Percentiles rank a stretch among this genome's conserved stretches.
Conservation (phyloP, 495 filamentous ascomycete genomes). For the Pyrenula massariospora region DNA sequence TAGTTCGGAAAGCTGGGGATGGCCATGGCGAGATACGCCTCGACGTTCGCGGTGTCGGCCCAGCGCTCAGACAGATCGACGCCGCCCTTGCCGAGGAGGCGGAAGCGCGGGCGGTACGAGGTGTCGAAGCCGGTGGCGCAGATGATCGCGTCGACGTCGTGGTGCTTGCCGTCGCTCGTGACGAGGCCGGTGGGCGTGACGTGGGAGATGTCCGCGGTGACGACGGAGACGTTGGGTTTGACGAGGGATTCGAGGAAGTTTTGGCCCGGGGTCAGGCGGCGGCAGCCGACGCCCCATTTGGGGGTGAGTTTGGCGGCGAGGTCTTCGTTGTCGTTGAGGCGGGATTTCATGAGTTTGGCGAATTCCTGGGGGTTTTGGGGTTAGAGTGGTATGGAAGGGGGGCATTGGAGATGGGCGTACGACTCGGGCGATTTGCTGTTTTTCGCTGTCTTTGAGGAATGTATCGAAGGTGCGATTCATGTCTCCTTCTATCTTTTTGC, state of each 20-base stretch:
- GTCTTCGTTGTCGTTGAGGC: conserved; percentile 22
- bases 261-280: conserved; percentile 24
- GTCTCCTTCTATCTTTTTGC: conserved; percentile 27
- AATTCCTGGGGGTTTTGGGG: conserved; percentile 18
- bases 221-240: conserved; percentile 6
- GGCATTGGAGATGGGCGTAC: too few species aligned
- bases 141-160: conserved; percentile 27
- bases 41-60: conserved; percentile 15
- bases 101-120: conserved; percentile 25
- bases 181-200: conserved; percentile 35
- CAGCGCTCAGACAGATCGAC: conserved; percentile 26
- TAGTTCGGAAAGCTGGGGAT: conserved; percentile 44
- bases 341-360: conserved; percentile 16
- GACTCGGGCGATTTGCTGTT: background rate
- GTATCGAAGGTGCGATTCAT: conserved; percentile 19
- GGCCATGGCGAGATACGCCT: conserved; percentile 38
- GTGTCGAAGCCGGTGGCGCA: conserved; percentile 44
- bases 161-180: conserved; percentile 32
- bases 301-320: conserved; percentile 28
- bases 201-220: conserved; percentile 8
- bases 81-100: conserved; percentile 24
- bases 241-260: conserved; percentile 10
- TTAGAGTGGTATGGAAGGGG: too few species aligned
- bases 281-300: conserved; percentile 32
- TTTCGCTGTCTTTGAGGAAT: background rate